Base-by-base conservation (phyloP, 768 basidiomycete species). In the Lactifluus volemus region DNA sequence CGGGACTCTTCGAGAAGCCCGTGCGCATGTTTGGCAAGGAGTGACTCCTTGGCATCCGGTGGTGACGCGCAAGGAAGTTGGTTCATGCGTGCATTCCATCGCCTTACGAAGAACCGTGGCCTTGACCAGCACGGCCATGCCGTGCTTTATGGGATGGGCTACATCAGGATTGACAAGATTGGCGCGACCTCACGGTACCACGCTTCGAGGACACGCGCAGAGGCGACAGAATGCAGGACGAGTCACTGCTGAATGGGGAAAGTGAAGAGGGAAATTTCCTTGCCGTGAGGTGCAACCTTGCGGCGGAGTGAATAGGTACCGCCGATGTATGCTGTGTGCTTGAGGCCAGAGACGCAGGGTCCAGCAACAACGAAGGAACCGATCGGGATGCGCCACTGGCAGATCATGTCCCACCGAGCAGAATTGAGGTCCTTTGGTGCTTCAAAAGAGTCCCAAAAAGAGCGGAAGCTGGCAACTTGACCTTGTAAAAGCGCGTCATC, bases 401-500 rank as follows among this genome's bases (percentile, higher is more conserved):
- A 55, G 42, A 82, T 72, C 59, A 80, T 80, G 59, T 79, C 68
- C 80, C 79, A 82, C 80, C 81, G 83, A 0, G 79, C 76, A 53
- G 78, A 75, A 17, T 77, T 70, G 0, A 79, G 76, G 15, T 73
- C 73, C 14, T 70, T 62, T 34, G 81, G 79, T 5, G 67, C 65
- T 19, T 64, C 64, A 5, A 76, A 67, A 63, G 75, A 63, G 63
- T 81, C 75, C 72, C 67, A 7, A 79, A 70, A 50, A 84, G 73
- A 5, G 83, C 81, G 9, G 76, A 75, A 34, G 68, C 68, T 4
- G 82, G 82, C 10, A 84, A 73, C 25, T 74, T 73, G 30, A 84
- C 82, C 44, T 82, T 71, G 60, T 82, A 68, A 68, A 84, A 85
- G 44, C 71, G 73, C 17, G 83, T 84, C 64, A 84, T 76, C 38